These are phyloP conservation scores for Erucastrum elatum DNA, from an alignment of 345 rosid genomes.

Conservation along the genomic window DNA sequence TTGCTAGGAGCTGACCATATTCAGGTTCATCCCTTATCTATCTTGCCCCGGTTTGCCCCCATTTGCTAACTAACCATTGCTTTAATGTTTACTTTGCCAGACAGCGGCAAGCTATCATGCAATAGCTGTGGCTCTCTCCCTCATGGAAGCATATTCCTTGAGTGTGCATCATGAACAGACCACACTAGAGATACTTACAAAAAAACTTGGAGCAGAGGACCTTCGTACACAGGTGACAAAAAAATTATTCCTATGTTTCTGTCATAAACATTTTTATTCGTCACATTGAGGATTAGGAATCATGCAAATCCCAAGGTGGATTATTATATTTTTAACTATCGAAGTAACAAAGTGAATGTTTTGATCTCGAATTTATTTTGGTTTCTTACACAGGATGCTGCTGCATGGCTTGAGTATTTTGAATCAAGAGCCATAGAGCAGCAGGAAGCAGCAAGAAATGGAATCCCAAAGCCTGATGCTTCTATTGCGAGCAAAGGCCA, in stretches of 20 bases:
- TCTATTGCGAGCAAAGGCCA: constrained; percentile 97
- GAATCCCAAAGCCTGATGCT: constrained; percentile 91
- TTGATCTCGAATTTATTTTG: constrained; percentile 12
- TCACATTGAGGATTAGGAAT: constrained; percentile 14
- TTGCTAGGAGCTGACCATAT: constrained; percentile 92
- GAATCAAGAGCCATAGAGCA: constrained; percentile 90
- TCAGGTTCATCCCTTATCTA: constrained; percentile 57
- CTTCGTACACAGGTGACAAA: constrained; percentile 77
- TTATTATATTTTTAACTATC: background rate
- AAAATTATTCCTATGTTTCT: background rate
- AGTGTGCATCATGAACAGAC: constrained; percentile 98
- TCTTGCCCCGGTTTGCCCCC: background rate
- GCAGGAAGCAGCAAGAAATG: constrained; percentile 89
- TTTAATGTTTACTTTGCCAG: constrained; percentile 44
- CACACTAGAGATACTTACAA: constrained; percentile 80
- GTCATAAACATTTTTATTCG: background rate
- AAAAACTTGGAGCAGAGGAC: constrained; percentile 89
- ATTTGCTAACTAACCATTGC: constrained; percentile 11
- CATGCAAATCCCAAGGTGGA: constrained; percentile 5
- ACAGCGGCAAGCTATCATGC: constrained; percentile 99
- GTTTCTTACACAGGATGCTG: constrained; percentile 66
- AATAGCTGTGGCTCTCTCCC: constrained; percentile 92
- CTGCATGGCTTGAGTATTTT: constrained; percentile 97
- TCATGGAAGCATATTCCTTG: constrained; percentile 89
- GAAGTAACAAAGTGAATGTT: background rate